Base-by-base conservation (phyloP, 352 stramenopile genomes). In the Pythium monospermum region DNA sequence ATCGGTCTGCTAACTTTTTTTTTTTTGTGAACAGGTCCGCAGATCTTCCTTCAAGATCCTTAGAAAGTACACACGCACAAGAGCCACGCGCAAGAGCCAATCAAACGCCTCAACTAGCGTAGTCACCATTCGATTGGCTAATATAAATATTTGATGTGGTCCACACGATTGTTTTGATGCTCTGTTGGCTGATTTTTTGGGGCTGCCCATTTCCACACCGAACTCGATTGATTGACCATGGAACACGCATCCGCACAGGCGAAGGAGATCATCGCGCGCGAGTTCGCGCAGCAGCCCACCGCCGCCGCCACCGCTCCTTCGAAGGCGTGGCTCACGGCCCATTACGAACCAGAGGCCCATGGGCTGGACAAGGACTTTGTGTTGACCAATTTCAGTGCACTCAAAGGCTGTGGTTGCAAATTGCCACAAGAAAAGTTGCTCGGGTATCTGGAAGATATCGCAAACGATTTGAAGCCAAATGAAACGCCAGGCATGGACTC, bases 361-460 rank as follows among this genome's bases (percentile, higher is more conserved):
- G 81, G 84, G 0, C 79, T 94, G 7, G 71, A 84, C 40, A 52
- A 70, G 47, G 79, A 88, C 57, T 94, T 94, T 50, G 71, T 79
- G 22, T 69, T 94, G 22, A 92, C 82, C 27, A 73, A 92, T 54
- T 95, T 88, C 55, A 93, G 76, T 36, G 70, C 71, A 28, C 79
- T 98, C 45, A 98, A 98, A 69, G 94, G 94, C 68, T 98, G 94
- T 83, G 94, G 91, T 68, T 98, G 94, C 75, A 98, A 98, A 70
- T 79, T 98, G 46, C 86, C 91, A 22, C 91, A 98, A 65, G 68
- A 82, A 45, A 95, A 97, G 72, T 69, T 98, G 53, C 83, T 98
- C 58, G 78, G 84, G 38, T 97, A 98, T 69, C 64, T 98, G 31
- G 73, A 87, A 37, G 67, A 88, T 39, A 66, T 97, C 44, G 65